Percentiles rank a stretch among this genome's conserved stretches.
Evolutionary conservation across 108 stramenopile genomes (phyloP).

Genomic region (Fragilariopsis cylindrus): DNA sequence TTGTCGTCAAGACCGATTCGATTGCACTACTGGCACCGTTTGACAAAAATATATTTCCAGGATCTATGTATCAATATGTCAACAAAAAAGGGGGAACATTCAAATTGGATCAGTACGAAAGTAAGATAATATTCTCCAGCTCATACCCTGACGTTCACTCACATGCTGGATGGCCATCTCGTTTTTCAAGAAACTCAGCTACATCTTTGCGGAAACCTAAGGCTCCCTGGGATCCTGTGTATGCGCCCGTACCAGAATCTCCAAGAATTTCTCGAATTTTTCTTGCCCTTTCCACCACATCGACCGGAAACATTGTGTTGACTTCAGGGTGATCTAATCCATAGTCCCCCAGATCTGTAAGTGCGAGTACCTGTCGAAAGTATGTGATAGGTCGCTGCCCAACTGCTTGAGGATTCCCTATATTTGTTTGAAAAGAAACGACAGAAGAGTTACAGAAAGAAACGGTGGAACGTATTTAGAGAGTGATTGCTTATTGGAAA

Average conservation of each 20-base stretch:
- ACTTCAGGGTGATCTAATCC: conserved; percentile 75
- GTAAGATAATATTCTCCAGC: too few relatives aligned
- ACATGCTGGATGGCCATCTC: conserved; percentile 59
- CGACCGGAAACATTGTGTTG: conserved; percentile 56
- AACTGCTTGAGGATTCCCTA: conserved; percentile 93
- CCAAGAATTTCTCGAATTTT: conserved; percentile 55
- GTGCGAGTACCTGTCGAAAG: conserved; percentile 87
- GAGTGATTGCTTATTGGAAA: too few relatives aligned
- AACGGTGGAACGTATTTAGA: too few relatives aligned
- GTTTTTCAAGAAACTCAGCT: conserved; percentile 76
- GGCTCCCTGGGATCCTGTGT: conserved; percentile 84
- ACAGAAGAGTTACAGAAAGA: too few relatives aligned
- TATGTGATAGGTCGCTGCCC: conserved; percentile 89
- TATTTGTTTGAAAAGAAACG: not conserved
- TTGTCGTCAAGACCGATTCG: conserved; percentile 74
- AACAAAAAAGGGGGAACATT: too few relatives aligned
- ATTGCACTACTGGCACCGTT: conserved; percentile 93
- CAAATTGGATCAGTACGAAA: too few relatives aligned
- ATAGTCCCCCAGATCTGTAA: conserved; percentile 58
- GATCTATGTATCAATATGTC: conserved; percentile 22
- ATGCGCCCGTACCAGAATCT: conserved; percentile 75
- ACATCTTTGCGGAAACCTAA: conserved; percentile 73
- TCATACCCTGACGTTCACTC: too few relatives aligned
- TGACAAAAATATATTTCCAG: conserved; percentile 91
- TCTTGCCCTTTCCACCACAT: conserved; percentile 66